phyloP scores from a whole-genome alignment of 129 eudicot genomes.

The Sambucus nigra region DNA sequence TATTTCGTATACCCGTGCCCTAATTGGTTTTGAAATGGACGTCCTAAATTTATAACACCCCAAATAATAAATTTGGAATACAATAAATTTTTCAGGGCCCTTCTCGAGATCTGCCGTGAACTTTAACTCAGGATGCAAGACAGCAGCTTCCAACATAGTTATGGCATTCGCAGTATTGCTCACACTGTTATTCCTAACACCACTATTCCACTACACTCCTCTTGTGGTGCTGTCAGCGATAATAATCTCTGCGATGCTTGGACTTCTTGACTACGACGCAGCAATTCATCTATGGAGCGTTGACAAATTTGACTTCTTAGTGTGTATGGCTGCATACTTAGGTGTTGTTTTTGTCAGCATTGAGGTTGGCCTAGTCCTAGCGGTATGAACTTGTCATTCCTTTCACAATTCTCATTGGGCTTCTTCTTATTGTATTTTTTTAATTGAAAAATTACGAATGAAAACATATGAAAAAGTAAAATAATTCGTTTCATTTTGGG shows the following conservation, averaged over 20 bases:
- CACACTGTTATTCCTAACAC: constrained; percentile 66
- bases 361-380: constrained; percentile 72
- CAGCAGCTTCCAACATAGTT: constrained; percentile 86
- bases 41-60: too few species aligned
- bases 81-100: constrained; percentile 46
- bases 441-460: too few species aligned
- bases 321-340: constrained; percentile 79
- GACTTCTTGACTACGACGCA: constrained; percentile 84
- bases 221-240: constrained; percentile 77
- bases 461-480: too few species aligned
- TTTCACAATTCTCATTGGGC: background rate
- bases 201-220: constrained; percentile 82
- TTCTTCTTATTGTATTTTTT: too few species aligned
- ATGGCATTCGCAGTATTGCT: constrained; percentile 91
- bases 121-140: constrained; percentile 95
- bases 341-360: constrained; percentile 83
- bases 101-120: constrained; percentile 96
- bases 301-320: constrained; percentile 85
- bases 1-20: too few species aligned
- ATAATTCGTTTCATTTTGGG: too few species aligned
- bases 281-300: constrained; percentile 79
- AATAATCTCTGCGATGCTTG: constrained; percentile 87
- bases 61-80: too few species aligned
- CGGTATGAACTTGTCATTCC: constrained; percentile 32
- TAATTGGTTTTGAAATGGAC: too few species aligned